Percentiles rank a stretch among this genome's conserved stretches.
These are phyloP conservation scores for Ganoderma boninense DNA, from an alignment of 1,284 basidiomycete genomes.

Conservation along the genomic window DNA sequence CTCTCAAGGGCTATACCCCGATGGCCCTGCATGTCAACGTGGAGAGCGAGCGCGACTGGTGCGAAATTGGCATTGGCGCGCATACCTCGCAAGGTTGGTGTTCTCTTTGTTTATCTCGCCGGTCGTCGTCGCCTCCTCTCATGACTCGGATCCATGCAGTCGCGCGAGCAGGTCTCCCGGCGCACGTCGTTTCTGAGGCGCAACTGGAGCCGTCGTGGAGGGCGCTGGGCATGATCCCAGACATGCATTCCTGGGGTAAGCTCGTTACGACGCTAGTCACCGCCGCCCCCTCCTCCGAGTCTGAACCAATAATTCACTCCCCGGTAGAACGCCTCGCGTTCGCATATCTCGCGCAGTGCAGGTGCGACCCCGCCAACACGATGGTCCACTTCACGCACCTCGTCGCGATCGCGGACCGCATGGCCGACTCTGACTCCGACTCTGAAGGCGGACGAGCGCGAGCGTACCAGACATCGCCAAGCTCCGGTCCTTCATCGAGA, in stretches of 20 bases:
- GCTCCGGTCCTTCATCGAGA: constrained; percentile 63
- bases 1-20: constrained; percentile 28
- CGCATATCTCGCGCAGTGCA: constrained; percentile 79
- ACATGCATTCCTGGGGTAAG: constrained; percentile 69
- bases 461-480: constrained; percentile 48
- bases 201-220: constrained; percentile 53
- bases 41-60: constrained; percentile 70
- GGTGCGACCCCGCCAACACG: constrained; percentile 75
- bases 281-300: constrained; percentile 3
- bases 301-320: constrained; percentile 9
- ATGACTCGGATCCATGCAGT: constrained; percentile 46
- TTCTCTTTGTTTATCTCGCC: constrained; percentile 31
- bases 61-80: constrained; percentile 74
- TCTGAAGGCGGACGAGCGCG: constrained; percentile 37
- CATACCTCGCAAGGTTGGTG: constrained; percentile 76
- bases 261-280: constrained; percentile 1
- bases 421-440: constrained; percentile 42
- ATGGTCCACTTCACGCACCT: constrained; percentile 68
- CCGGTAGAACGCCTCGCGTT: constrained; percentile 71
- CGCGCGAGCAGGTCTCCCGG: constrained; percentile 56
- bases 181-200: constrained; percentile 48
- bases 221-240: constrained; percentile 67
- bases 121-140: constrained; percentile 39
- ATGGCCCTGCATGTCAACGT: constrained; percentile 51
- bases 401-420: constrained; percentile 54